Evolutionary conservation across 192 early-diverging fungal species (phyloP).

Genomic region (Backusella australiensis): DNA sequence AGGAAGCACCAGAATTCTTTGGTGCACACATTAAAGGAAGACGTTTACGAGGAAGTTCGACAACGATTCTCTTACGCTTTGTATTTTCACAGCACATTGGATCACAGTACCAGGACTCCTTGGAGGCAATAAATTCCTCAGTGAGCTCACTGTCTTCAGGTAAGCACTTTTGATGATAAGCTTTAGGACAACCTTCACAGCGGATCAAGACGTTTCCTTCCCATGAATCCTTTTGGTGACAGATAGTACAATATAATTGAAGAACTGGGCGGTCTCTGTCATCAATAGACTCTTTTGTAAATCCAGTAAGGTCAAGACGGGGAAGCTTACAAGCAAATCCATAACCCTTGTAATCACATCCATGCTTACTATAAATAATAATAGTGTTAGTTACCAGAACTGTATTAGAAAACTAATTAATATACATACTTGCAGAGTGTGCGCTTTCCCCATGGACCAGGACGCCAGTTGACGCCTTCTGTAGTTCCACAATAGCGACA

Average conservation of each 20-base stretch:
- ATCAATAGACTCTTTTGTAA: slow-evolving; percentile 69
- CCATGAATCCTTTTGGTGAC: slow-evolving; percentile 67
- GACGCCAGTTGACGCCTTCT: slow-evolving; percentile 86
- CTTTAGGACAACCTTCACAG: slow-evolving; percentile 85
- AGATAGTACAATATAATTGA: slow-evolving; percentile 79
- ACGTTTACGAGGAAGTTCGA: slow-evolving; percentile 60
- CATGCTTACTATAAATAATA: slow-evolving; percentile 66
- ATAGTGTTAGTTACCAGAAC: background rate
- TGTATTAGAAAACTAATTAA: background rate
- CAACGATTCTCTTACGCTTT: slow-evolving; percentile 50
- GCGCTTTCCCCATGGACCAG: slow-evolving; percentile 92
- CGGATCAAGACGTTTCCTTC: slow-evolving; percentile 65
- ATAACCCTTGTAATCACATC: slow-evolving; percentile 94
- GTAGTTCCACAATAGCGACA: slow-evolving; percentile 93
- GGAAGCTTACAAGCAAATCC: slow-evolving; percentile 88
- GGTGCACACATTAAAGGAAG: slow-evolving; percentile 63
- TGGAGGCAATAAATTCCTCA: slow-evolving; percentile 43
- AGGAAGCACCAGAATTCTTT: slow-evolving; percentile 3
- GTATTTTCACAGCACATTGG: slow-evolving; percentile 52
- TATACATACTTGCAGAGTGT: slow-evolving; percentile 84
- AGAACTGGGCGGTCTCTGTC: slow-evolving; percentile 83
- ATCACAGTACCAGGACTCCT: slow-evolving; percentile 63
- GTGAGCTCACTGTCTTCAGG: background rate
- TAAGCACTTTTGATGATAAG: slow-evolving; percentile 74
- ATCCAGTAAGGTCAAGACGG: slow-evolving; percentile 78